Evolutionary conservation across 305 asterid species (phyloP), one percentile per base, ranked within the genome.

Genomic region (Nicotiana rustica): DNA sequence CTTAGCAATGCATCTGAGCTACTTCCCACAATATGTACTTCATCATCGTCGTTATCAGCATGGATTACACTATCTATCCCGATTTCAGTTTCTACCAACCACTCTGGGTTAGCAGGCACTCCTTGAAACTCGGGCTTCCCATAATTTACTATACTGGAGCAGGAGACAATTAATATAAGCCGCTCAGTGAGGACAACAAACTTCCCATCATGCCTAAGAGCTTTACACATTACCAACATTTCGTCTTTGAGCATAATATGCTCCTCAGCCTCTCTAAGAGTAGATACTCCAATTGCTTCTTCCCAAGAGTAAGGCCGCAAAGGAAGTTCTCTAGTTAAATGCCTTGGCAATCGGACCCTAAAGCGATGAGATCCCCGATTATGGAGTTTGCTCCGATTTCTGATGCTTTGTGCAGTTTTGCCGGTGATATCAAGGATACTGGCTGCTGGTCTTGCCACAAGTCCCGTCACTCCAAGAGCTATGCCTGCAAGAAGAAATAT

Each of bases 401-500:
- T 89, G 83, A 96, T 96, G 81, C 99, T 96, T 86, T 93, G 98
- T 80, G 99, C 99, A 60, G 98, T 92, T 94, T 92, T 96, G 36
- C 98, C 99, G 1, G 99, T 95, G 83, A 94, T 97, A 91, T 96
- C 98, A 41, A 96, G 98, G 84, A 96, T 92, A 86, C 99, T 96
- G 36, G 99, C 99, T 33, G 99, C 97, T 41, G 99, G 99, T 82
- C 93, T 93, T 79, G 99, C 98, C 81, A 96, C 96, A 25, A 96
- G 95, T 38, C 98, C 98, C 0, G 99, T 93, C 85, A 96, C 95
- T 66, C 99, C 99, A 49, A 96, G 87, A 55, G 98, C 99, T 84
- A 96, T 90, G 85, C 99, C 98, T 95, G 91, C 56, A 83, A 81
- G 81, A 77, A 52, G 62, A 73, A 65, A 65, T 81, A 75, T 69